phyloP scores from a whole-genome alignment of 495 filamentous ascomycete species.

The Penicillium longicatenatum region DNA sequence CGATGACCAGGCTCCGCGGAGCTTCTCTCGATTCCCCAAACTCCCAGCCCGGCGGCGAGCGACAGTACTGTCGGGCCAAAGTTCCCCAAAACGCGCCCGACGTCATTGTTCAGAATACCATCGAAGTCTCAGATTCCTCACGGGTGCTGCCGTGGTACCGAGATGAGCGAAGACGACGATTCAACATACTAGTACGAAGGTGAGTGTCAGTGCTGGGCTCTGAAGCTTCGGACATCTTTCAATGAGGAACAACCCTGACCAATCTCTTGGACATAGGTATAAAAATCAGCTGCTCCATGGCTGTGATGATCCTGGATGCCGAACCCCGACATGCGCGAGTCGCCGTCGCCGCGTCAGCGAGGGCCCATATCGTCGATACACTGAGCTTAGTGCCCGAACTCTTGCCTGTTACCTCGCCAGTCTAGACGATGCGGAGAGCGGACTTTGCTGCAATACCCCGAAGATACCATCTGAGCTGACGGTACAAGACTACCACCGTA shows the following conservation, averaged over 20 bases:
- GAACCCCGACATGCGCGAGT: slow-evolving; percentile 78
- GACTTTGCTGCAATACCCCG: slow-evolving; percentile 65
- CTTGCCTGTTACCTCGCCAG: slow-evolving; percentile 78
- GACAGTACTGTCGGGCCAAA: slow-evolving; percentile 41
- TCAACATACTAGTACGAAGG: slow-evolving; percentile 55
- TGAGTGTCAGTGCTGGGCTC: slow-evolving; percentile 26
- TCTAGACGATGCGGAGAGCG: slow-evolving; percentile 72
- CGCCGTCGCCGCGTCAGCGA: slow-evolving; percentile 67
- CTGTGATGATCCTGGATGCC: slow-evolving; percentile 69
- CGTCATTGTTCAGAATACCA: slow-evolving; percentile 49
- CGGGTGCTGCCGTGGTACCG: slow-evolving; percentile 50
- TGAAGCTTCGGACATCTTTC: background rate
- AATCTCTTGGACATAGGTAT: slow-evolving; percentile 54
- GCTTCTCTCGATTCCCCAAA: slow-evolving; percentile 44
- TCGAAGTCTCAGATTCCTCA: slow-evolving; percentile 48
- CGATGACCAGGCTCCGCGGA: slow-evolving; percentile 52
- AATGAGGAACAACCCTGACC: background rate
- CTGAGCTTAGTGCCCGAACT: slow-evolving; percentile 68
- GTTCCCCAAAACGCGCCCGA: slow-evolving; percentile 53
- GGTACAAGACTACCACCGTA: slow-evolving; percentile 28
- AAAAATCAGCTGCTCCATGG: slow-evolving; percentile 83
- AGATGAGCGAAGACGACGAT: slow-evolving; percentile 53
- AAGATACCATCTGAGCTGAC: slow-evolving; percentile 34
- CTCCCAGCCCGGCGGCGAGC: slow-evolving; percentile 28
- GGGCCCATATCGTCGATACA: slow-evolving; percentile 72